Conservation (phyloP, 2,329 filamentous ascomycete species). For the Grosmannia clavigera region DNA sequence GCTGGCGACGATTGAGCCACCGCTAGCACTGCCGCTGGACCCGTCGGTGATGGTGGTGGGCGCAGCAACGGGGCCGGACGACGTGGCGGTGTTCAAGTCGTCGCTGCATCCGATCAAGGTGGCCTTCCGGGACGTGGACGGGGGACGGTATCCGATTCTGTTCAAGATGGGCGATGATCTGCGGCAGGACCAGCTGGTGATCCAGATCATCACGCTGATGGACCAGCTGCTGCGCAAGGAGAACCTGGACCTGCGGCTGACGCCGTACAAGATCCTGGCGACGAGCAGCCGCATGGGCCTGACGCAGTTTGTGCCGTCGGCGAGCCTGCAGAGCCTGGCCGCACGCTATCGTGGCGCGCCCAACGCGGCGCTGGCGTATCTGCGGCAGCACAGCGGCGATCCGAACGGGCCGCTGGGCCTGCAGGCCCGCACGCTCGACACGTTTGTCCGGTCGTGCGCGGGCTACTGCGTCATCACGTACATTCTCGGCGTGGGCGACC, state of each 20-base stretch:
- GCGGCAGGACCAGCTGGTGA: conserved; percentile 91
- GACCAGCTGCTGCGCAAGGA: conserved; percentile 91
- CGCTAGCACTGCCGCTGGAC: conserved; percentile 78
- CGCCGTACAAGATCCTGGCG: conserved; percentile 91
- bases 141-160: conserved; percentile 75
- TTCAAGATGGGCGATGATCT: conserved; percentile 97
- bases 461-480: conserved; percentile 99
- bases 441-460: conserved; percentile 88
- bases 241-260: conserved; percentile 87
- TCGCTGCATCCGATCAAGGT: conserved; percentile 84
- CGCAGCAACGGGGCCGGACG: conserved; percentile 52
- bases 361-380: conserved; percentile 65
- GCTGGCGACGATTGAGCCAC: conserved; percentile 67
- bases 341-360: conserved; percentile 58
- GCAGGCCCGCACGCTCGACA: conserved; percentile 65
- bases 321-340: conserved; percentile 69
- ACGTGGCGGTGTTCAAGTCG: conserved; percentile 90
- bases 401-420: conserved; percentile 69
- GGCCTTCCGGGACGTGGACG: conserved; percentile 71
- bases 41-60: conserved; percentile 69
- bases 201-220: conserved; percentile 96
- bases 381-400: conserved; percentile 83
- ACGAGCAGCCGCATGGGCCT: conserved; percentile 83
- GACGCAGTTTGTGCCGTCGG: conserved; percentile 85
- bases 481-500: conserved; percentile 87